These are phyloP conservation scores for Phytophthora brassicae DNA, from an alignment of 352 stramenopile genomes.

Conservation along the genomic window DNA sequence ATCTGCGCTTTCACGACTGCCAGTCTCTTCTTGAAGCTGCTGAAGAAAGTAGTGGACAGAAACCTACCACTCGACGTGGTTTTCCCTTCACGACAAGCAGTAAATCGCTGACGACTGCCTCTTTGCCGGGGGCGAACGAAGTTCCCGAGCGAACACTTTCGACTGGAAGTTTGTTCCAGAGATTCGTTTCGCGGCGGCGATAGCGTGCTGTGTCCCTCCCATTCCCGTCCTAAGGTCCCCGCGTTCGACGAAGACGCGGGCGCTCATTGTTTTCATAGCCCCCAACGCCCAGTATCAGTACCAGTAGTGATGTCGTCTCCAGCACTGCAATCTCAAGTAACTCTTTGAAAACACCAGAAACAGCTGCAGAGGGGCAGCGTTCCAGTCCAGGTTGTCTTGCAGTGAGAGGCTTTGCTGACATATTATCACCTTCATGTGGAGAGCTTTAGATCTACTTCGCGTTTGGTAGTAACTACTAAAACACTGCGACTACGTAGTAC, in stretches of 20 bases:
- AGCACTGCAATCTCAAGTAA: constrained; percentile 10
- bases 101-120: constrained; percentile 16
- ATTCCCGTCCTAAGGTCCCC: constrained; percentile 11
- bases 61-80: constrained; percentile 12
- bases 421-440: no score
- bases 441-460: no score
- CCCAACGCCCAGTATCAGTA: no score
- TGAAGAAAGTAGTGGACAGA: constrained; percentile 21
- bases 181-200: constrained; percentile 34
- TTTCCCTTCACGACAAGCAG: constrained; percentile 28
- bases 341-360: constrained; percentile 18
- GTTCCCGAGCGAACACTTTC: constrained; percentile 24
- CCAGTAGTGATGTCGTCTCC: constrained; percentile 31
- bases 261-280: constrained; percentile 36
- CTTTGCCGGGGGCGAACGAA: constrained; percentile 36
- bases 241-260: constrained; percentile 25
- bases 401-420: constrained; percentile 17
- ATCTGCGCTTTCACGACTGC: constrained; percentile 39
- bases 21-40: constrained; percentile 36
- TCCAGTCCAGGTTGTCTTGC: background rate
- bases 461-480: no score
- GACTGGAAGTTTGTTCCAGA: constrained; percentile 35
- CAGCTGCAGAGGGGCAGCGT: constrained; percentile 9
- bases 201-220: constrained; percentile 22
- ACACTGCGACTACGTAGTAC: no score